Conservation (phyloP, 805 yeast species). For the Sugiyamaella valdiviana region DNA sequence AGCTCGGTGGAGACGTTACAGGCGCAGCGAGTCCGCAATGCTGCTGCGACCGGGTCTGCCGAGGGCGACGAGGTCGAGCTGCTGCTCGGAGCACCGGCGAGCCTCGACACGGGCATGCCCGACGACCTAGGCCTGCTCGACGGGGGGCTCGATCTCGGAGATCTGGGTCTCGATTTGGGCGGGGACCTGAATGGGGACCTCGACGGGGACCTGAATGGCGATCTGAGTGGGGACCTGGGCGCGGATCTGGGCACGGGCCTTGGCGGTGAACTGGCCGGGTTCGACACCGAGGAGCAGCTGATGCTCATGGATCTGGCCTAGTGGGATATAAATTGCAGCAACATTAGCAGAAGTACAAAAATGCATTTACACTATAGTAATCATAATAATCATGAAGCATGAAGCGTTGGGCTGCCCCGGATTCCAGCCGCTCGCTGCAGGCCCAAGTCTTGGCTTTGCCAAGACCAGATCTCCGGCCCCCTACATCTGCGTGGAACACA, state of each 20-base stretch:
- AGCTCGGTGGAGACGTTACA: neutral
- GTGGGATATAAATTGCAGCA: neutral
- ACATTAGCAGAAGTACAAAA: neutral
- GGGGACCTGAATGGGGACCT: neutral
- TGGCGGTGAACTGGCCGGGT: constrained; percentile 5
- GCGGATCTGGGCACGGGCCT: neutral
- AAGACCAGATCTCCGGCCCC: too few relatives aligned
- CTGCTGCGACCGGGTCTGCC: neutral
- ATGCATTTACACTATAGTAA: too few relatives aligned
- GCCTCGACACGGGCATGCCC: neutral
- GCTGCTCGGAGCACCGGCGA: neutral
- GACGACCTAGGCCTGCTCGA: neutral
- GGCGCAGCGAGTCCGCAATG: neutral
- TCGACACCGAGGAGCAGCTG: constrained; percentile 9
- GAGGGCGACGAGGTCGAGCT: neutral
- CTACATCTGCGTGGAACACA: too few relatives aligned
- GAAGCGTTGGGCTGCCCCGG: too few relatives aligned
- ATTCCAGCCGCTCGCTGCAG: too few relatives aligned
- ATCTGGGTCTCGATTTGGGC: neutral
- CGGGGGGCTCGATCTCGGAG: neutral
- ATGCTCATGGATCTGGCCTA: constrained; percentile 11
- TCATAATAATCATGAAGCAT: too few relatives aligned
- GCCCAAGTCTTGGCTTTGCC: too few relatives aligned
- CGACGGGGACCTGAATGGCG: neutral
- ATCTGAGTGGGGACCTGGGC: constrained; percentile 3